Percentiles rank a stretch among this genome's conserved stretches.
These are phyloP conservation scores for Prunella vulgaris DNA, from an alignment of 257 asterid species.

Conservation along the genomic window DNA sequence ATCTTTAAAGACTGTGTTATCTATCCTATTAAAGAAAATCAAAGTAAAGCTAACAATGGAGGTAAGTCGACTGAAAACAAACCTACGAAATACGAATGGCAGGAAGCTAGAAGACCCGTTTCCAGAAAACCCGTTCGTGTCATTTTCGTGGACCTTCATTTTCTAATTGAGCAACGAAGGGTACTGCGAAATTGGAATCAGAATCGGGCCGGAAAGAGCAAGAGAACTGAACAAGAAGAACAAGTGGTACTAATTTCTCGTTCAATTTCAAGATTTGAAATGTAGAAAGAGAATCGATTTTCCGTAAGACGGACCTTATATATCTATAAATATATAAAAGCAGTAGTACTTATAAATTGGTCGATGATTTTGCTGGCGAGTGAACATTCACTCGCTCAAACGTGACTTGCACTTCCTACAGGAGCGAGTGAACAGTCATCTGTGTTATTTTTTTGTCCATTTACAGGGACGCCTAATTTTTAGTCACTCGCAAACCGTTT, in stretches of 20 bases:
- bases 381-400: no score
- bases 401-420: no score
- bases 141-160: slow-evolving; percentile 15
- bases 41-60: slow-evolving; percentile 1
- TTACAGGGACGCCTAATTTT: no score
- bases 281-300: not conserved
- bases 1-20: not conserved
- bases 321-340: not conserved
- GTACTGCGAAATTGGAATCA: not conserved
- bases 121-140: not conserved
- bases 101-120: not conserved
- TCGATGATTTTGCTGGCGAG: no score
- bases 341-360: no score
- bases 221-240: not conserved
- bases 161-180: not conserved
- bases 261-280: not conserved
- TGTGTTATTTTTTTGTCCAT: no score
- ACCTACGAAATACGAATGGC: not conserved
- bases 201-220: no score
- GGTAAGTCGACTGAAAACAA: not conserved
- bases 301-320: no score
- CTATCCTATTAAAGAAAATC: not conserved
- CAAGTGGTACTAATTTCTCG: not conserved
- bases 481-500: no score
- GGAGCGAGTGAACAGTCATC: no score